These are phyloP conservation scores for Metarhizium robertsii DNA, from an alignment of 2,329 filamentous ascomycete species.

Conservation along the genomic window DNA sequence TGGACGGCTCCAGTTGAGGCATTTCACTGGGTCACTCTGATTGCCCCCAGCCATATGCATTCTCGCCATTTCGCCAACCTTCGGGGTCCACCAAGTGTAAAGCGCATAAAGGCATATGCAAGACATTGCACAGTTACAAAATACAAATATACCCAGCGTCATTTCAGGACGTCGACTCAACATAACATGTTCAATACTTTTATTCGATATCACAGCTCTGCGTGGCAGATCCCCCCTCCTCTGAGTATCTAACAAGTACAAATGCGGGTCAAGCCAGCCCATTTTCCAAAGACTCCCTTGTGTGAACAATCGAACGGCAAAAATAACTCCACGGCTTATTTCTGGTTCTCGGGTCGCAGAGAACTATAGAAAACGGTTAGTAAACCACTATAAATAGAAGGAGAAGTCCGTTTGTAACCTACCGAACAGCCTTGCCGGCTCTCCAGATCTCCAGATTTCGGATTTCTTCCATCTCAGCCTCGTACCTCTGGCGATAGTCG, in stretches of 20 bases:
- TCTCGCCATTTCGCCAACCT: background rate
- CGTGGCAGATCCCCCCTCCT: background rate
- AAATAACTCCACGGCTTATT: slow-evolving; percentile 36
- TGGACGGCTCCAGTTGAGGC: too few species aligned
- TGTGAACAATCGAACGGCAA: slow-evolving; percentile 1
- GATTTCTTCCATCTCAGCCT: slow-evolving; percentile 98
- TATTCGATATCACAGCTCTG: slow-evolving; percentile 2
- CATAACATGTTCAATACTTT: background rate
- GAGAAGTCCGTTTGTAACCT: slow-evolving; percentile 22
- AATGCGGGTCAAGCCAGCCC: background rate
- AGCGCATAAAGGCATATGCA: background rate
- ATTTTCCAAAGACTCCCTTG: slow-evolving; percentile 5
- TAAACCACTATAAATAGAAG: slow-evolving; percentile 5
- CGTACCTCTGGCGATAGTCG: slow-evolving; percentile 95
- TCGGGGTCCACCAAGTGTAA: background rate
- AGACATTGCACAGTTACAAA: background rate
- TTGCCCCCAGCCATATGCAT: background rate
- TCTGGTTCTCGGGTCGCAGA: slow-evolving; percentile 81
- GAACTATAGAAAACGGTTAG: slow-evolving; percentile 32
- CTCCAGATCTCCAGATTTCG: slow-evolving; percentile 97
- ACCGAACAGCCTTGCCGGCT: slow-evolving; percentile 94
- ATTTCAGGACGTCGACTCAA: background rate
- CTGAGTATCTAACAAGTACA: slow-evolving; percentile 4
- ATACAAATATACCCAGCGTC: background rate
- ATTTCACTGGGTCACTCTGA: too few species aligned